Evolutionary conservation across 108 stramenopile genomes (phyloP).

Genomic region (Skeletonema costatum): DNA sequence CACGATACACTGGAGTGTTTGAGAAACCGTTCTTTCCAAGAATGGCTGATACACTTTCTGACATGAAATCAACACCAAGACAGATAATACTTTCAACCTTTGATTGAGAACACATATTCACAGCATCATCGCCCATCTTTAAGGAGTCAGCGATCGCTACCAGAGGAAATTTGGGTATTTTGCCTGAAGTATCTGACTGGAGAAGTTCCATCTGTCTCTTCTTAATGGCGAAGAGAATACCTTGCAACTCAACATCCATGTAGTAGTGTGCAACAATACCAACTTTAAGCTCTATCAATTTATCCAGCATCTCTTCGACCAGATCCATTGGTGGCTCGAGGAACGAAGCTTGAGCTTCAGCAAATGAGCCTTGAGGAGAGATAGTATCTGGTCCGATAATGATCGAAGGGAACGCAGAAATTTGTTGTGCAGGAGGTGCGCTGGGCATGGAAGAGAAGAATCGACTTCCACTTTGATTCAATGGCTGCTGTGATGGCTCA

Average conservation of each 20-base stretch:
- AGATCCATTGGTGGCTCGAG: constrained; percentile 74
- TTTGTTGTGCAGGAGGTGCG: constrained; percentile 36
- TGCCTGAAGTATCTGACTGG: not conserved
- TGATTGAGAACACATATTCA: constrained; percentile 72
- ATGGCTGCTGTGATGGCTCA: not conserved
- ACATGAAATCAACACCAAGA: constrained; percentile 97
- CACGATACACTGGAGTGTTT: constrained; percentile 87
- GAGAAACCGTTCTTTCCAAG: constrained; percentile 72
- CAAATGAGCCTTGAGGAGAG: constrained; percentile 84
- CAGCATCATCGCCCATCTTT: constrained; percentile 94
- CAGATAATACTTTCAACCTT: constrained; percentile 68
- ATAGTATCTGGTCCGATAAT: constrained; percentile 60
- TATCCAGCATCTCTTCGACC: constrained; percentile 60
- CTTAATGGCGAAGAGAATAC: constrained; percentile 74
- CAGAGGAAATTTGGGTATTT: constrained; percentile 35
- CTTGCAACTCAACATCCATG: constrained; percentile 97
- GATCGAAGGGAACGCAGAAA: constrained; percentile 69
- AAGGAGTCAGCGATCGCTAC: constrained; percentile 93
- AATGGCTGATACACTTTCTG: constrained; percentile 88
- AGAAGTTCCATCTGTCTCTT: constrained; percentile 31
- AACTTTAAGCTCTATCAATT: constrained; percentile 67
- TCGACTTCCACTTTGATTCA: not conserved
- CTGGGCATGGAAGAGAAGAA: not conserved
- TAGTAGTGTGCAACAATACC: constrained; percentile 96
- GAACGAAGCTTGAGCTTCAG: constrained; percentile 85